Conservation (phyloP, 2,329 filamentous ascomycete species). For the Chaetomium sp. region DNA sequence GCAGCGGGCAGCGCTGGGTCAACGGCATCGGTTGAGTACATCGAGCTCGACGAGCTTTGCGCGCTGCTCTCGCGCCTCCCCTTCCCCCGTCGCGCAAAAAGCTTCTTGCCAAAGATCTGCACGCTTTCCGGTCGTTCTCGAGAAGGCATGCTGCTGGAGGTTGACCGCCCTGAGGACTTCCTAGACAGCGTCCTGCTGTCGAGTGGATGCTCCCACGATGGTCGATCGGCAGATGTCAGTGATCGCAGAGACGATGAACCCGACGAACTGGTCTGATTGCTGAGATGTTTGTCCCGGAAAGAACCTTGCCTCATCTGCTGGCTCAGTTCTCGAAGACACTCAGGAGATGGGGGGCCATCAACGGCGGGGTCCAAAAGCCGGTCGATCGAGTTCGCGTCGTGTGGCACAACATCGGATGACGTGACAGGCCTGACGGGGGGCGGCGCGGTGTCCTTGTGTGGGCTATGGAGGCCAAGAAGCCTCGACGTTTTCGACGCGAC, state of each 20-base stretch:
- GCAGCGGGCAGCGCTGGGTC: conserved; percentile 21
- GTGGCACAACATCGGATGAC: conserved; percentile 9
- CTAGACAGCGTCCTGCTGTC: conserved; percentile 47
- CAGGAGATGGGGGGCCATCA: conserved; percentile 55
- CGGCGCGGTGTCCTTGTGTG: conserved; percentile 4
- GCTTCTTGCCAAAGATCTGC: conserved; percentile 51
- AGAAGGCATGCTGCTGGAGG: conserved; percentile 44
- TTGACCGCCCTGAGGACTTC: conserved; percentile 51
- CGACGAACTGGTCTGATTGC: conserved; percentile 47
- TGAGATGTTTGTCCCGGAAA: conserved; percentile 40
- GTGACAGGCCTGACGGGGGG: conserved; percentile 13
- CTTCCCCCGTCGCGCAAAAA: conserved; percentile 51
- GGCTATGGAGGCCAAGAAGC: conserved; percentile 9
- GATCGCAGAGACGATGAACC: conserved; percentile 49
- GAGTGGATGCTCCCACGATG: conserved; percentile 44
- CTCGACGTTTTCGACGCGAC: conserved; percentile 17
- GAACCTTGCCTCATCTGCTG: conserved; percentile 53
- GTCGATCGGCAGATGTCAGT: conserved; percentile 36
- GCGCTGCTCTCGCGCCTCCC: conserved; percentile 47
- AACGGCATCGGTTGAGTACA: conserved; percentile 39
- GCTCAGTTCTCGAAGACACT: conserved; percentile 51
- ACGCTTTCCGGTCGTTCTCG: conserved; percentile 53
- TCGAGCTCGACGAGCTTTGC: conserved; percentile 42
- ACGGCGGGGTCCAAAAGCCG: conserved; percentile 52
- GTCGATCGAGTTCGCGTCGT: conserved; percentile 25